phyloP scores from a whole-genome alignment of 2,329 filamentous ascomycete species.

The Allantophomopsis lycopodina region DNA sequence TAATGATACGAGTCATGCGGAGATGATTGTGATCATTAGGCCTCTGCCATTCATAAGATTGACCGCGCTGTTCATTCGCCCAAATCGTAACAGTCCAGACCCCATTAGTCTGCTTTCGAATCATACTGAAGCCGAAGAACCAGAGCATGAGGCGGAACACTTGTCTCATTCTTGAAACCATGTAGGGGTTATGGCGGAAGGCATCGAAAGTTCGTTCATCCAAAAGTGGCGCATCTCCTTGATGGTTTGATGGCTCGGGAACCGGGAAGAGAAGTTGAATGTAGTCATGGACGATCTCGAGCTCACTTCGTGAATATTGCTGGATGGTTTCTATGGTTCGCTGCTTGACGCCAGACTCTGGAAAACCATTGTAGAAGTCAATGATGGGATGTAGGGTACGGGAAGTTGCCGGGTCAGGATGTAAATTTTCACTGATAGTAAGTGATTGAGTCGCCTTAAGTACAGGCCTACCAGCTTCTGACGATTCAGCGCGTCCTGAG shows the following conservation, averaged over 20 bases:
- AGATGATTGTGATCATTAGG: slow-evolving; percentile 38
- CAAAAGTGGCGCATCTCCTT: slow-evolving; percentile 27
- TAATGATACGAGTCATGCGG: slow-evolving; percentile 42
- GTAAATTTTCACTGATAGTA: too few relatives aligned
- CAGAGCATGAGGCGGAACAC: slow-evolving; percentile 31
- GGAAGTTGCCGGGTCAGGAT: too few relatives aligned
- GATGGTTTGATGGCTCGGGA: slow-evolving; percentile 31
- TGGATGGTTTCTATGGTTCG: slow-evolving; percentile 32
- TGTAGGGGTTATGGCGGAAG: slow-evolving; percentile 24
- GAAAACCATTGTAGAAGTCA: slow-evolving; percentile 29
- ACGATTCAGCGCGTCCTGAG: too few relatives aligned
- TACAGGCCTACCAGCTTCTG: too few relatives aligned
- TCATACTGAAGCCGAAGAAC: slow-evolving; percentile 30
- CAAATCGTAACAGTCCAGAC: too few relatives aligned
- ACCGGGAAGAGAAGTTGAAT: slow-evolving; percentile 43
- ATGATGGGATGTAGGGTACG: slow-evolving; percentile 7
- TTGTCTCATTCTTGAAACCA: slow-evolving; percentile 23
- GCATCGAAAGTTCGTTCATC: slow-evolving; percentile 26
- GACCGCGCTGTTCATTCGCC: too few relatives aligned
- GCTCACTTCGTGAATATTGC: slow-evolving; percentile 21
- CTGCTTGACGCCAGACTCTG: slow-evolving; percentile 20
- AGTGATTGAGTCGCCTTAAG: too few relatives aligned
- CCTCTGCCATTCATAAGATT: slow-evolving; percentile 21
- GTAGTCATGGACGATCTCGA: slow-evolving; percentile 36
- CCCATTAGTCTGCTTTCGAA: too few relatives aligned